These are phyloP conservation scores for Colletotrichum graminicola DNA, from an alignment of 2,329 filamentous ascomycete genomes.

Conservation along the genomic window DNA sequence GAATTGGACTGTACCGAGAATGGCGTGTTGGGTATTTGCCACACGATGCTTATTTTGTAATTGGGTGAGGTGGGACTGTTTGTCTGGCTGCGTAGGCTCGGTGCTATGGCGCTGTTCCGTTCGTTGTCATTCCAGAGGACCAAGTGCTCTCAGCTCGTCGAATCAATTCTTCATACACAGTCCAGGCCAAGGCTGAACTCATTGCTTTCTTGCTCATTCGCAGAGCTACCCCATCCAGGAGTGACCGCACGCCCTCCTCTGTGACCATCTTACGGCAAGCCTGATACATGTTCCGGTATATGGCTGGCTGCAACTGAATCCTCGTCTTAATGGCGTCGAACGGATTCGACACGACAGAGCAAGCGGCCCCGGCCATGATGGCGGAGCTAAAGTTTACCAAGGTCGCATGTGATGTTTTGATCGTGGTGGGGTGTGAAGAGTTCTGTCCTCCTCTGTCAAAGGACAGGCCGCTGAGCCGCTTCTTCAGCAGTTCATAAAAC, in stretches of 20 bases:
- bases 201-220: constrained; percentile 92
- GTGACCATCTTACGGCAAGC: constrained; percentile 82
- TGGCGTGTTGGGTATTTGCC: background rate
- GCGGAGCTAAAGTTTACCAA: constrained; percentile 83
- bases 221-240: constrained; percentile 88
- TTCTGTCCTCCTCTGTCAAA: background rate
- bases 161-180: constrained; percentile 93
- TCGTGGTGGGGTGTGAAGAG: background rate
- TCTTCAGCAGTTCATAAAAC: constrained; percentile 90
- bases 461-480: constrained; percentile 59
- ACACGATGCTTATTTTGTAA: constrained; percentile 3
- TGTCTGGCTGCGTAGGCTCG: background rate
- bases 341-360: constrained; percentile 92
- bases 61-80: constrained; percentile 18
- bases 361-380: constrained; percentile 82
- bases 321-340: constrained; percentile 97
- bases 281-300: constrained; percentile 85
- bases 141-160: constrained; percentile 68
- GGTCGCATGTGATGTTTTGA: constrained; percentile 39
- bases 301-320: constrained; percentile 87
- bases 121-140: constrained; percentile 25
- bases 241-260: constrained; percentile 82
- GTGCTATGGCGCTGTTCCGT: constrained; percentile 28
- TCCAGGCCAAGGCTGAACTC: constrained; percentile 97
- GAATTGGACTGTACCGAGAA: constrained; percentile 1